These are phyloP conservation scores for Russula dissimulans DNA, from an alignment of 768 basidiomycete genomes.

Conservation along the genomic window DNA sequence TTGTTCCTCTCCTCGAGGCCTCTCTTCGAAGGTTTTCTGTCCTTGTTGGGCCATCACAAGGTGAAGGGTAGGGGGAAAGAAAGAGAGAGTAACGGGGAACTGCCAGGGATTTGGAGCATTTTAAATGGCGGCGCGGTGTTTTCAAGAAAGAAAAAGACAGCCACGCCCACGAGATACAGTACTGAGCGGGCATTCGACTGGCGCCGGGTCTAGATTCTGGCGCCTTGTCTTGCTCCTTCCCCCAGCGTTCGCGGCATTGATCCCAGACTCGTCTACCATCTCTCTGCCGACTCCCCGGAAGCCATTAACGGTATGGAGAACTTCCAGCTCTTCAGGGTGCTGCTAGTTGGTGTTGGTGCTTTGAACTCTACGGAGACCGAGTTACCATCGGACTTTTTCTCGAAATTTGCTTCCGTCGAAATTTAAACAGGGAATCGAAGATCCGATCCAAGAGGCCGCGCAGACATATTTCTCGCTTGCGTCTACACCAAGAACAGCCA, in stretches of 20 bases:
- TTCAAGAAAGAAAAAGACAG: not conserved
- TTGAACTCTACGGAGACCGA: not conserved
- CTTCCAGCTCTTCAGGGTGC: not conserved
- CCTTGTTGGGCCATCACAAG: not conserved
- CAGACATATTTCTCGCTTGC: not conserved
- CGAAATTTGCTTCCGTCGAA: conserved; percentile 7
- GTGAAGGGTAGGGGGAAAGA: not conserved
- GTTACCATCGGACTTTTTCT: not conserved
- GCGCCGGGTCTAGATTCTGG: conserved; percentile 4
- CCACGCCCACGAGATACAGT: not conserved
- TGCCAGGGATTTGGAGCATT: not conserved
- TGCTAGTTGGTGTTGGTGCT: not conserved
- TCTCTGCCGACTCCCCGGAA: not conserved
- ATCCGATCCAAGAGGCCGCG: not conserved
- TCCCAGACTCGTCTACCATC: not conserved
- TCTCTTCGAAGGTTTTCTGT: not conserved
- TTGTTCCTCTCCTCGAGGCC: not conserved
- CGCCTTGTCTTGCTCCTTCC: not conserved
- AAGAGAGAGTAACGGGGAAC: conserved; percentile 2
- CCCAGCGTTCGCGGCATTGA: not conserved
- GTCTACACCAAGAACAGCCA: not conserved
- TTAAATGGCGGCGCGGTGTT: conserved; percentile 12
- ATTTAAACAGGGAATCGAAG: conserved; percentile 9
- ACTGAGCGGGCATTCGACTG: not conserved
- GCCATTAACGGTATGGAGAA: not conserved